Evolutionary conservation across 495 filamentous ascomycete genomes (phyloP).

Genomic region (Tuber umbilicatum): DNA sequence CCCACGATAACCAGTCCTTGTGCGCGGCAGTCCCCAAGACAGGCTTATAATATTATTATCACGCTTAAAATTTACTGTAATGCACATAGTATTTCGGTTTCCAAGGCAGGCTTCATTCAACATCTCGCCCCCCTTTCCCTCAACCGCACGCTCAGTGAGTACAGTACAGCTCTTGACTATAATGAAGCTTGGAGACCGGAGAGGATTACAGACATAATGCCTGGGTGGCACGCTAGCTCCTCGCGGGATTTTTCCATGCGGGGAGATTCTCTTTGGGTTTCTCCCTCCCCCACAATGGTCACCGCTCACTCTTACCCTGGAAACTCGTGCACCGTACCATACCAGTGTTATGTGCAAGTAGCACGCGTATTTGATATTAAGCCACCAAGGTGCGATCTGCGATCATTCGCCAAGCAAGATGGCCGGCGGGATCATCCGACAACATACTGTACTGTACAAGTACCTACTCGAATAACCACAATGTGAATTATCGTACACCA

Average conservation of each 20-base stretch:
- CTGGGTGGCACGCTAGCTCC: not conserved
- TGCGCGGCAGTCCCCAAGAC: not conserved
- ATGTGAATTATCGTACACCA: constrained; percentile 8
- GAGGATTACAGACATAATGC: not conserved
- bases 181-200: not conserved
- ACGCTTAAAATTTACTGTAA: not conserved
- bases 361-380: not conserved
- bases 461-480: no score
- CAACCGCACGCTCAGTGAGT: not conserved
- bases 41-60: no score
- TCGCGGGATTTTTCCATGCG: not conserved
- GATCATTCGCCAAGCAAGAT: constrained; percentile 19
- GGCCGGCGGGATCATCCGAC: constrained; percentile 23
- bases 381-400: constrained; percentile 27
- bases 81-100: not conserved
- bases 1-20: not conserved
- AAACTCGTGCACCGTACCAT: not conserved
- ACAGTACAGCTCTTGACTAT: not conserved
- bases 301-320: constrained; percentile 8
- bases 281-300: not conserved
- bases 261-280: constrained; percentile 8
- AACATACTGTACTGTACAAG: no score
- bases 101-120: not conserved
- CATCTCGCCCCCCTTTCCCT: not conserved
- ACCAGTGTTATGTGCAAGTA: no score